Base-by-base conservation (phyloP, 2,329 filamentous ascomycete species). In the Exophiala sideris region DNA sequence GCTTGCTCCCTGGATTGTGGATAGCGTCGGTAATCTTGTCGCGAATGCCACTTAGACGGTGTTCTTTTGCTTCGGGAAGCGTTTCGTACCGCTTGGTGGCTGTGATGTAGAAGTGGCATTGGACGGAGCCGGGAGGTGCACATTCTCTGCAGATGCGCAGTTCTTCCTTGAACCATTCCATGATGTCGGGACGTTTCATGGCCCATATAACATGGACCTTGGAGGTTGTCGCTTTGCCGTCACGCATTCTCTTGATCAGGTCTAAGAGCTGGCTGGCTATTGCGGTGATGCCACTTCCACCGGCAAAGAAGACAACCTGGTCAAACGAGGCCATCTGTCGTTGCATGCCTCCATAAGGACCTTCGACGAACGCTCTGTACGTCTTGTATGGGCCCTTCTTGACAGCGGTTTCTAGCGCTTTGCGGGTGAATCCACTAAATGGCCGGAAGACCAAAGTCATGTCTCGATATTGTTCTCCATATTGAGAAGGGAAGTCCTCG, bases 131-230 rank as follows among this genome's bases (percentile, higher is more conserved):
- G 0, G 89, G 88, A 1, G 92, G 92, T 8, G 92, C 91, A 46
- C 85, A 87, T 70, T 96, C 89, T 64, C 90, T 83, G 72, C 92
- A 96, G 65, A 96, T 95, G 45, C 91, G 83, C 54, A 96, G 78
- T 70, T 96, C 92, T 72, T 96, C 91, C 61, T 89, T 88, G 78
- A 96, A 97, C 92, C 92, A 97, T 68, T 96, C 90, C 85, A 97
- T 90, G 1, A 90, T 89, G 70, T 96, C 92, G 11, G 94, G 84
- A 52, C 88, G 84, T 72, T 94, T 95, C 62, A 96, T 77, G 4
- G 91, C 85, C 92, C 92, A 97, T n/a, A 97, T 83, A 1, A 97
- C 89, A 12, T 94, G 87, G 4, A 97, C 87, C 60, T 87, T 89
- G 68, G 88, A 89, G 1, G 91, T 96, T 41, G 96, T 89, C 33